A percentile compares a stretch with the other conserved stretches of the same genome.
Evolutionary conservation across 2,329 filamentous ascomycete species (phyloP).

Genomic region (Gremmenia infestans): DNA sequence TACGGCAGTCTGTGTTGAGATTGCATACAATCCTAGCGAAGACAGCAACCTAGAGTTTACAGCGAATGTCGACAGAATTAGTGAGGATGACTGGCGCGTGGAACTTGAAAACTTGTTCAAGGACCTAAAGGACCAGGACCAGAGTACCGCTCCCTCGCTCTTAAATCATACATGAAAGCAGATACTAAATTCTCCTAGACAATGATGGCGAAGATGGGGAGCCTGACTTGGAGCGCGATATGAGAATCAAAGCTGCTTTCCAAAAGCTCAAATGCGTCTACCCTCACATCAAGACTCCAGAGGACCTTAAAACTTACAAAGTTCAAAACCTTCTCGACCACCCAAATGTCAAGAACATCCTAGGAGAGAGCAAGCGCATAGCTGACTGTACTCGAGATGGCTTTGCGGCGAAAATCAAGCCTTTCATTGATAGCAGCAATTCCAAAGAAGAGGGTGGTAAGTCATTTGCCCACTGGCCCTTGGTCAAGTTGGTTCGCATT

Average conservation of each 20-base stretch:
- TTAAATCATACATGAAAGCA: too few species aligned
- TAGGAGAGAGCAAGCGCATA: constrained; percentile 3
- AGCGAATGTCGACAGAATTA: not conserved
- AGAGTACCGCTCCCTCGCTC: not conserved
- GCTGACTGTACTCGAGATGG: too few species aligned
- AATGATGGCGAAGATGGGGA: constrained; percentile 20
- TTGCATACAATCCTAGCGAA: not conserved
- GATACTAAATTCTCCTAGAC: not conserved
- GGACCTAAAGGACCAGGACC: not conserved
- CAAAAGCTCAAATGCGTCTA: constrained; percentile 41
- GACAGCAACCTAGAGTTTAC: not conserved
- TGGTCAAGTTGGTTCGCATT: constrained; percentile 16
- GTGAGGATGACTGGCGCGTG: not conserved
- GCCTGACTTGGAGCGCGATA: constrained; percentile 24
- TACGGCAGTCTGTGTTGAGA: not conserved
- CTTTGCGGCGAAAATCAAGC: not conserved
- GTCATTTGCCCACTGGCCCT: constrained; percentile 12
- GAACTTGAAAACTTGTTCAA: not conserved
- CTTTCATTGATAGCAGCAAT: constrained; percentile 13
- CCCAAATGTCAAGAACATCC: constrained; percentile 5
- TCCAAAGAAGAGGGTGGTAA: not conserved
- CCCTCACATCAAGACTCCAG: constrained; percentile 30
- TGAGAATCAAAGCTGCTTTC: constrained; percentile 28
- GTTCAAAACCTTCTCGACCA: constrained; percentile 8
- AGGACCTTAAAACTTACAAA: constrained; percentile 30